Base-by-base conservation (phyloP, 1,284 basidiomycete species). In the Malassezia sp. region DNA sequence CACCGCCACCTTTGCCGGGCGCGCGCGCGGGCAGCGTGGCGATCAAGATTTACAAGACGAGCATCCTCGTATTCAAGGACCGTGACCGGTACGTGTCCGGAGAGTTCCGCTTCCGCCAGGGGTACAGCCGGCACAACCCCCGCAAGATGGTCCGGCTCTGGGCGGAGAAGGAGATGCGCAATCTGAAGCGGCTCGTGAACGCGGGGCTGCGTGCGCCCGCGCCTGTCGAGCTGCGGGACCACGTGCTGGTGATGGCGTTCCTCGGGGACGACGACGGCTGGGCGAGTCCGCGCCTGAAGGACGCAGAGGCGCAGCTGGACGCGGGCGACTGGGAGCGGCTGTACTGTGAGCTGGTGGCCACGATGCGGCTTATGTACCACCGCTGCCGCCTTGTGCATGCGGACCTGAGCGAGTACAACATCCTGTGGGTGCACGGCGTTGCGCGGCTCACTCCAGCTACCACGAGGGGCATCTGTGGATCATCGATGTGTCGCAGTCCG, bases 151-250 rank as follows among this genome's bases (percentile, higher is more conserved):
- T 99, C 14, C 79, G 87, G 10, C 74, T 97, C 6, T 99, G 93
- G 93, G 93, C 93, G 0, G 93, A 97, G 72, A 99, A 99, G 73
- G 93, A 99, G 71, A 84, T 95, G 80, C 79, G 93, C 15, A 99
- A 99, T 66, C 73, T 99, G 53, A 84, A 84, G 64, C 78, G 93
- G 9, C 74, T 99, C 36, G 76, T 79, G 8, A 73, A 80, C 21
- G 86, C 86, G 6, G 89, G 85, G 0, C 79, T 99, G 37, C 76
- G 79, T 22, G 86, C 85, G 54, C 93, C 93, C 0, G 80, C 83
- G 37, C 85, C 89, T 1, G 71, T 93, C 21, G 93, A 97, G 71
- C 85, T 95, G 18, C 78, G 90, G 42, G 90, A 96, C 70, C 96
- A 99, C 63, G 87, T 99, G 1, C 77, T 99, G 15, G 88, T 93